Base-by-base conservation (phyloP, 2,329 filamentous ascomycete genomes). In the Aphanoascus verrucosus region DNA sequence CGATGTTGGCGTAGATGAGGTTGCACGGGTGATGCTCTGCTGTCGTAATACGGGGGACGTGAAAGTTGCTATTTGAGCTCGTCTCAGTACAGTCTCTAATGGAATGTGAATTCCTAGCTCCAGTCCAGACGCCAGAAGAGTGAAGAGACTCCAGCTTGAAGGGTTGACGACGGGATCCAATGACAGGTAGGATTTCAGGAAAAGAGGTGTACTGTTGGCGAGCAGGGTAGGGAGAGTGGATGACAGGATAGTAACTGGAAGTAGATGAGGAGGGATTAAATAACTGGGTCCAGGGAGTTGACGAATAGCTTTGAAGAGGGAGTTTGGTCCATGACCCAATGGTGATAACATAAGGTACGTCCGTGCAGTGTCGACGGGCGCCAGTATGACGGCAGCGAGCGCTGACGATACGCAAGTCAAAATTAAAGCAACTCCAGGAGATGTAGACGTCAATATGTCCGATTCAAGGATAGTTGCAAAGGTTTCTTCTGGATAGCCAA, bases 71-170 rank as follows among this genome's bases (percentile, higher is more conserved):
- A 93, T 84, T 69, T 98, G 93, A 4, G 88, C 91, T 56, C 93
- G 82, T 46, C 93, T 84, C 6, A 97, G 78, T 14, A 95, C 86
- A 0, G 91, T 97, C 70, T 98, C 93, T 3, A 97, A 75, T 0
- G 93, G 93, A 11, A 97, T 80, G 64, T 91, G 90, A 60, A 95
- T 70, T 62, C 93, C 86, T 32, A 97, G 79, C 47, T 94, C 90
- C 1, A 82, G 77, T 0, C 84, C 83, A 1, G 87, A 89, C 12
- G 87, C 82, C 60, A 87, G 76, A 70, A 97, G 95, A 51, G 87
- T 87, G 63, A 83, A 82, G 44, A 95, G 66, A 17, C 85, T 88
- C 74, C 94, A 97, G 12, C 86, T 80, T 42, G 83, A 82, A 0
- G 93, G 90, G 5, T 88, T 88, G 31, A 85, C 73, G 53, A 93